These are phyloP conservation scores for Thinopyrum obtusiflorum DNA, from an alignment of 202 grass and related monocot genomes.

Conservation along the genomic window DNA sequence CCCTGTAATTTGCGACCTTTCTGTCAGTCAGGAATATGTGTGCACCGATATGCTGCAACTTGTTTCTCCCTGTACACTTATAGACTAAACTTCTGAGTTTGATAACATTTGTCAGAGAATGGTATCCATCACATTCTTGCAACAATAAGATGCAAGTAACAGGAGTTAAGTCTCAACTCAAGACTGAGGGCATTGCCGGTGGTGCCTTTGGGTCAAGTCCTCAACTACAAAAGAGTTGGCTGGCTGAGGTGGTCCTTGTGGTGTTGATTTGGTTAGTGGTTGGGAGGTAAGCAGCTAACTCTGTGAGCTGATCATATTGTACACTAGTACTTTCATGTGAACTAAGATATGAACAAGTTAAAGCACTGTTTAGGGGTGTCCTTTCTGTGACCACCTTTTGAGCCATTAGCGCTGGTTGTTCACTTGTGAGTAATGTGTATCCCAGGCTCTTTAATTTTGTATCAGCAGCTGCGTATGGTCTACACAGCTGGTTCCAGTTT, in stretches of 20 bases:
- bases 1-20: neutral
- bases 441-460: neutral
- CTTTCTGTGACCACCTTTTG: neutral
- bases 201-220: conserved; percentile 16
- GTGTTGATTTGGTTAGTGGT: conserved; percentile 26
- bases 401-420: neutral
- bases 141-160: neutral
- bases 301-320: conserved; percentile 7
- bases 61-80: neutral
- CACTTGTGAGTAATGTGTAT: neutral
- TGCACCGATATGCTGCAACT: neutral
- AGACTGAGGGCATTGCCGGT: neutral
- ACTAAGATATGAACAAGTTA: neutral
- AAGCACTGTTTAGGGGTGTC: conserved; percentile 4
- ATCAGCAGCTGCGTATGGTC: neutral
- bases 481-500: neutral
- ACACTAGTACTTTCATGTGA: conserved; percentile 5
- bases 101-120: conserved; percentile 4
- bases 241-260: conserved; percentile 21
- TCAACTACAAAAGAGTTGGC: conserved; percentile 3
- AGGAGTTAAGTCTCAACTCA: neutral
- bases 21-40: neutral
- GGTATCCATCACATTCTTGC: neutral
- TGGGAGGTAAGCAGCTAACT: conserved; percentile 28
- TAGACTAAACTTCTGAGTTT: neutral